A percentile compares a stretch with the other conserved stretches of the same genome.
Evolutionary conservation across 441 rosid genomes (phyloP).

Genomic region (Capsella rubella): DNA sequence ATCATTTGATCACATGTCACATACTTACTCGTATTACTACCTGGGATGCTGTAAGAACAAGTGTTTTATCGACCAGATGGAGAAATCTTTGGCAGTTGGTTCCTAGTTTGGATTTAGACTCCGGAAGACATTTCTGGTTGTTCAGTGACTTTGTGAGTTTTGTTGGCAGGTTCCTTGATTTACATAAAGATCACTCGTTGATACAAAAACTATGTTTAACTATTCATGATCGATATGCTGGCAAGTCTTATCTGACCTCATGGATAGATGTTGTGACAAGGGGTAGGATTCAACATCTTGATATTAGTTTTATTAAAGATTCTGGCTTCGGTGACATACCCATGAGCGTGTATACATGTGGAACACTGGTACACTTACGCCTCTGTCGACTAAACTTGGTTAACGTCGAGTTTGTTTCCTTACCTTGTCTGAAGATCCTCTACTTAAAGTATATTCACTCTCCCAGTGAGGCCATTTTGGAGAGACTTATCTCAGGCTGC

Average conservation of each 20-base stretch:
- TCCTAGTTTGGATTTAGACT: not conserved
- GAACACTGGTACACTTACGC: not conserved
- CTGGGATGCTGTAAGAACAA: slow-evolving; percentile 11
- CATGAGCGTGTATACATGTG: not conserved
- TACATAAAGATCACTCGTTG: not conserved
- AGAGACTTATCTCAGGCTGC: slow-evolving; percentile 12
- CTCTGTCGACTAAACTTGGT: not conserved
- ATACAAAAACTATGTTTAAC: not conserved
- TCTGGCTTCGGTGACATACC: not conserved
- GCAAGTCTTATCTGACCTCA: not conserved
- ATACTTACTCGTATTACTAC: slow-evolving; percentile 22
- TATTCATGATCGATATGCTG: not conserved
- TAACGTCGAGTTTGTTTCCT: not conserved
- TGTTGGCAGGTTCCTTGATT: not conserved
- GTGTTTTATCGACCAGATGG: slow-evolving; percentile 19
- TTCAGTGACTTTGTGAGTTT: not conserved
- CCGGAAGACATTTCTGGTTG: not conserved
- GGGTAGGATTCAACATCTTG: not conserved
- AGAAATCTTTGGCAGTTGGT: slow-evolving; percentile 10
- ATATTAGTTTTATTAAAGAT: not conserved
- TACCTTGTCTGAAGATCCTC: slow-evolving; percentile 12
- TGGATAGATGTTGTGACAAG: not conserved
- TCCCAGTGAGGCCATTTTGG: not conserved
- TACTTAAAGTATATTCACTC: not conserved
- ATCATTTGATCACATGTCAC: not conserved